Evolutionary conservation across 179 eudicot species (phyloP), one percentile per base, ranked within the genome.

Genomic region (Gypsophila paniculata): DNA sequence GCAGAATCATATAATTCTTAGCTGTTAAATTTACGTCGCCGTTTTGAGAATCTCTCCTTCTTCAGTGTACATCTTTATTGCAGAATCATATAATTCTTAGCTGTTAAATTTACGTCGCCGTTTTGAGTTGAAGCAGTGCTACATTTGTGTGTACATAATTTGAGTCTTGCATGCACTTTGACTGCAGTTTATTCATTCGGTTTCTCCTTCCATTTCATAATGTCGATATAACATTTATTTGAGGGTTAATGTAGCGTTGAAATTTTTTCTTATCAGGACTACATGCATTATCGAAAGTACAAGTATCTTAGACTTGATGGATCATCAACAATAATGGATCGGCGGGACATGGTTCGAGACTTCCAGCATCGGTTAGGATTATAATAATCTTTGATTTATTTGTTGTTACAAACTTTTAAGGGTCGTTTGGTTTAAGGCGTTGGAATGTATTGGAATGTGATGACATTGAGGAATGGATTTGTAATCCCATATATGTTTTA

Each of bases 261-360:
- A 17, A 59, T 54, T 15, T 32, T 17, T 63, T 64, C 38, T 73
- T 69, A 67, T 70, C 91, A 93, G 98, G 98, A 93, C 72, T 93
- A 93, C 77, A 93, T 93, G 98, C 89, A 93, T 81, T 93, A 93
- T 64, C 86, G 97, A 65, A 93, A 93, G 80, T 93, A 91, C 74
- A 84, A 81, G 78, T 93, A 93, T 77, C 85, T 93, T 65, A 79
- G 98, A 82, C 92, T 93, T 58, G 98, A 93, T 80, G 98, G 98
- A 67, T 93, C 98, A n/a, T 93, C 98, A 63, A 93, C 97, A 71
- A 89, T 93, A 78, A 88, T 88, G 93, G 98, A 93, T 73, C 93
- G 98, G 5, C 88, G 97, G 39, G 98, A 93, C 85, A 93, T 93
- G 98, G 98, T 93, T 75, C 87, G 84, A 80, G 98, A 93, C 77